These are phyloP conservation scores for Stipa capillata DNA, from an alignment of 176 grass and related monocot species.

Conservation along the genomic window DNA sequence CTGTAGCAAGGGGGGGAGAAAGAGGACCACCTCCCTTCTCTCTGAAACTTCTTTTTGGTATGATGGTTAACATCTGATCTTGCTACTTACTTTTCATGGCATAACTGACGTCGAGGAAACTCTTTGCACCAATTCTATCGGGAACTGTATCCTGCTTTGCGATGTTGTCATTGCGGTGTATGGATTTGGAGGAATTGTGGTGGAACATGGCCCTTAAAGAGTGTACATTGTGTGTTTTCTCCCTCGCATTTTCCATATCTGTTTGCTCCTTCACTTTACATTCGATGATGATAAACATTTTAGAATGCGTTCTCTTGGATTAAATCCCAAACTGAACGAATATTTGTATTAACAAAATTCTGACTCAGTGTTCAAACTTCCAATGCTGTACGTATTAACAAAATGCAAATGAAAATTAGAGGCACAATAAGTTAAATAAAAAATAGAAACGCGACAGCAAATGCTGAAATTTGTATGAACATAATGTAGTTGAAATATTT, in stretches of 20 bases:
- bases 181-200: neutral
- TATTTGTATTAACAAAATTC: neutral
- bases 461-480: neutral
- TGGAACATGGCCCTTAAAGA: neutral
- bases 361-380: neutral
- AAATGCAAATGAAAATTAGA: neutral
- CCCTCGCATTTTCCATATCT: neutral
- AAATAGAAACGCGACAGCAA: neutral
- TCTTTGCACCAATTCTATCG: neutral
- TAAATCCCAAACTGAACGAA: neutral
- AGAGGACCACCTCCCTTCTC: too few relatives aligned
- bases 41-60: neutral
- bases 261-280: neutral
- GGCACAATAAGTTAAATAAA: neutral
- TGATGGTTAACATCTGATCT: slow-evolving; percentile 17
- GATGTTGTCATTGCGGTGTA: neutral
- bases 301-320: neutral
- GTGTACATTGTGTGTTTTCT: neutral
- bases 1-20: too few relatives aligned
- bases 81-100: neutral
- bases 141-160: neutral
- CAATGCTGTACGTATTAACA: too few relatives aligned
- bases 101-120: neutral
- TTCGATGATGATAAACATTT: too few relatives aligned
- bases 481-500: too few relatives aligned